phyloP scores from a whole-genome alignment of 257 asterid genomes.

The Apocynum venetum region DNA sequence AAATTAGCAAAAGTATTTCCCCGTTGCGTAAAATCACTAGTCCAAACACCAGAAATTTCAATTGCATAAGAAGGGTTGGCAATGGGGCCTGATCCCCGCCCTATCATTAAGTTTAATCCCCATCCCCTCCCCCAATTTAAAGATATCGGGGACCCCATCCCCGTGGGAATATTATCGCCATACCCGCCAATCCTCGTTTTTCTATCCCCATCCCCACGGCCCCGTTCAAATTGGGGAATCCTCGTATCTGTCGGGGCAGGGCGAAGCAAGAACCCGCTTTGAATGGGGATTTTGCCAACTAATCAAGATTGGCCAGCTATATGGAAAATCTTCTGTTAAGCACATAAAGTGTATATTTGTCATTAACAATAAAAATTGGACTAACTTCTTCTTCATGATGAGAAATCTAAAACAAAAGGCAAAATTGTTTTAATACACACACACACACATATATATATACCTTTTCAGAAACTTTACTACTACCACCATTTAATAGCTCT shows the following conservation, averaged over 20 bases:
- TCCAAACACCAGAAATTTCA: neutral
- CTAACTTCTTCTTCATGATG: neutral
- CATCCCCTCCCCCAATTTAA: no score
- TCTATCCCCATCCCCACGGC: no score
- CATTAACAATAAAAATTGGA: neutral
- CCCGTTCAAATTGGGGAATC: no score
- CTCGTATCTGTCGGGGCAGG: no score
- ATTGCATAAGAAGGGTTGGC: neutral
- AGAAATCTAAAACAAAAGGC: neutral
- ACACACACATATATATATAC: neutral
- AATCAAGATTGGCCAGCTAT: neutral
- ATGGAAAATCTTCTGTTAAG: neutral
- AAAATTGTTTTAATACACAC: neutral
- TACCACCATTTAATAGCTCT: slow-evolving; percentile 86
- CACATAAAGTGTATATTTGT: neutral
- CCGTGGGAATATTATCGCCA: no score
- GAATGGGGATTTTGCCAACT: no score
- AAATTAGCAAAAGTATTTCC: neutral
- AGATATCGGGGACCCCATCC: no score
- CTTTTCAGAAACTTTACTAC: slow-evolving; percentile 94
- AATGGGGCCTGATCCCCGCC: neutral
- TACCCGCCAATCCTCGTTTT: no score
- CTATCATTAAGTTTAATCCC: no score
- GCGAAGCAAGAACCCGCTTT: no score
- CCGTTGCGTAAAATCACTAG: neutral